Percentiles rank a stretch among this genome's conserved stretches.
Evolutionary conservation across 2,329 filamentous ascomycete genomes (phyloP).

Genomic region (Colletotrichum tropicicola): DNA sequence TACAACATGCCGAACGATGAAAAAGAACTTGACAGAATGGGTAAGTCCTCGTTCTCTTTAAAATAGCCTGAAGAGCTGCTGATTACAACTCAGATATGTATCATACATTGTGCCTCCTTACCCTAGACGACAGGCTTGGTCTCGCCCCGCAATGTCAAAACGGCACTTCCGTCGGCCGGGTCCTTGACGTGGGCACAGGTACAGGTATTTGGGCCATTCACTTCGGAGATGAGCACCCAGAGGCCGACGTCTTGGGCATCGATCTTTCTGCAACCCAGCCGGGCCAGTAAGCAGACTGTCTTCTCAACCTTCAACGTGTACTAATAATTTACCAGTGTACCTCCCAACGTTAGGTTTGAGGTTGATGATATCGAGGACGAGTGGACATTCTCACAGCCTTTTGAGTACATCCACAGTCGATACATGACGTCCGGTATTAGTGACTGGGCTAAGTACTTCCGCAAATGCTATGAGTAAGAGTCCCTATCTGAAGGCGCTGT

Average conservation of each 20-base stretch:
- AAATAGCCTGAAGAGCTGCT: background rate
- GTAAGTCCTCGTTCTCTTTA: background rate
- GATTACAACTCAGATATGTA: conserved; percentile 38
- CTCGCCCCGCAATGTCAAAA: conserved; percentile 34
- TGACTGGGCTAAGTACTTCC: conserved; percentile 57
- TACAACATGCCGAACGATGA: conserved; percentile 11
- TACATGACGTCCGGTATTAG: conserved; percentile 59
- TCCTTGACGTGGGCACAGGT: conserved; percentile 36
- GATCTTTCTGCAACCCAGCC: conserved; percentile 66
- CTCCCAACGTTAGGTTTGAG: conserved; percentile 63
- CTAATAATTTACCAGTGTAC: conserved; percentile 43
- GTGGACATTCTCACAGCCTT: conserved; percentile 57
- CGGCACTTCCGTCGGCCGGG: conserved; percentile 4
- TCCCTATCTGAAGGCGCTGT: no score
- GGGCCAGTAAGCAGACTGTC: conserved; percentile 29
- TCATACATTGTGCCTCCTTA: conserved; percentile 44
- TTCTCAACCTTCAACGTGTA: background rate
- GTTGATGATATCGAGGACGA: conserved; percentile 63
- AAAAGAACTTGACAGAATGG: conserved; percentile 5
- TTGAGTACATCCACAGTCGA: conserved; percentile 64
- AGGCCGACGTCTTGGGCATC: conserved; percentile 52
- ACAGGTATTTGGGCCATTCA: conserved; percentile 37
- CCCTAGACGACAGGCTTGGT: conserved; percentile 40
- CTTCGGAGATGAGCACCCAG: conserved; percentile 39
- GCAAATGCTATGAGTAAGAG: conserved; percentile 49